Percentiles rank a stretch among this genome's conserved stretches.
These are phyloP conservation scores for Nelumbo lutea DNA, from an alignment of 164 flowering plant genomes.

Conservation along the genomic window DNA sequence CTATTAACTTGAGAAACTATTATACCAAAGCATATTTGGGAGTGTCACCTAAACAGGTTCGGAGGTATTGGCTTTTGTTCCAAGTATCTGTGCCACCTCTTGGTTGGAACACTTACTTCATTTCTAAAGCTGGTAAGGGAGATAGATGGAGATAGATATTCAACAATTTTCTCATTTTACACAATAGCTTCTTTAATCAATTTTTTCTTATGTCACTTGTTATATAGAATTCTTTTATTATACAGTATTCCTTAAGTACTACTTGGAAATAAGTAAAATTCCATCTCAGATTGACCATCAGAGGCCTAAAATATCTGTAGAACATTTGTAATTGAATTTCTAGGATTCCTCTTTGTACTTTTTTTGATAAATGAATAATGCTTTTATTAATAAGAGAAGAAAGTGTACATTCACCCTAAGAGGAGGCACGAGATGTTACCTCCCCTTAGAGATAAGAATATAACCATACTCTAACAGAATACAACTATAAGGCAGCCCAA, in stretches of 20 bases:
- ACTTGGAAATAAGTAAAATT: neutral
- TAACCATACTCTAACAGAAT: too few species aligned
- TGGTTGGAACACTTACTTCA: constrained; percentile 83
- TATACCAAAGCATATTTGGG: constrained; percentile 67
- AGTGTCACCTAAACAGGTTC: constrained; percentile 29
- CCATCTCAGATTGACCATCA: neutral
- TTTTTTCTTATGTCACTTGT: neutral
- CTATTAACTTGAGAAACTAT: constrained; percentile 55
- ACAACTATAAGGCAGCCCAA: too few species aligned
- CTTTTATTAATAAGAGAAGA: too few species aligned
- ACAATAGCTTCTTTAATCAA: neutral
- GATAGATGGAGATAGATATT: constrained; percentile 24
- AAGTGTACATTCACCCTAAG: too few species aligned
- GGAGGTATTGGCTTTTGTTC: constrained; percentile 75
- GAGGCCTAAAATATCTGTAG: neutral
- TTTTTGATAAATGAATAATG: neutral
- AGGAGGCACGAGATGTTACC: too few species aligned
- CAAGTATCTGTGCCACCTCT: constrained; percentile 69
- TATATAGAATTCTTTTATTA: neutral
- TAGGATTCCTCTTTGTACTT: neutral
- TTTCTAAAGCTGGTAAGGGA: constrained; percentile 40
- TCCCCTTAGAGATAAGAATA: too few species aligned
- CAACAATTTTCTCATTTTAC: neutral
- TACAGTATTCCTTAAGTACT: too few species aligned
- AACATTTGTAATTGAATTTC: neutral